phyloP scores from a whole-genome alignment of 2,329 filamentous ascomycete genomes.

The Dothideomycetidae sp. region DNA sequence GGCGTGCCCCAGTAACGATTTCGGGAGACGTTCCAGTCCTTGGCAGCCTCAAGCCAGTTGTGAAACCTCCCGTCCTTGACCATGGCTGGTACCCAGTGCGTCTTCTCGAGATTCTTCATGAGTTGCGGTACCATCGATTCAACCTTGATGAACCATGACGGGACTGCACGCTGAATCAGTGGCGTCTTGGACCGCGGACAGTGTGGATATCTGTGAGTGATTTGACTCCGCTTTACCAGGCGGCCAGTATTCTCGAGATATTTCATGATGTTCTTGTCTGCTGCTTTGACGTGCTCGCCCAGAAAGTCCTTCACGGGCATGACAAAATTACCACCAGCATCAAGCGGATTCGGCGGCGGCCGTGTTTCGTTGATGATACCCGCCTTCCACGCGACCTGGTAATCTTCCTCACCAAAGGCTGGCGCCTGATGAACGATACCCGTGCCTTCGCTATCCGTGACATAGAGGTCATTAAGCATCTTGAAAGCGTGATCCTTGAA shows the following conservation, averaged over 20 bases:
- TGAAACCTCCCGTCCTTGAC: slow-evolving; percentile 86
- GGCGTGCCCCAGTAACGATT: slow-evolving; percentile 95
- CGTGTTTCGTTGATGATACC: slow-evolving; percentile 66
- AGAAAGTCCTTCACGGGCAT: slow-evolving; percentile 63
- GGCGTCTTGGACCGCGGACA: slow-evolving; percentile 92
- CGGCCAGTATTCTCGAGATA: slow-evolving; percentile 63
- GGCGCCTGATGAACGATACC: slow-evolving; percentile 90
- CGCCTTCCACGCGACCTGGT: slow-evolving; percentile 60
- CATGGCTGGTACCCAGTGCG: slow-evolving; percentile 80
- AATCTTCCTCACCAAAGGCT: slow-evolving; percentile 93
- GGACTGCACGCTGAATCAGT: slow-evolving; percentile 80
- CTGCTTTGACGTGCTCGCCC: slow-evolving; percentile 79
- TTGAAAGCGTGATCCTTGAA: slow-evolving; percentile 76
- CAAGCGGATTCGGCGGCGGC: slow-evolving; percentile 79
- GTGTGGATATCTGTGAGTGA: slow-evolving; percentile 85
- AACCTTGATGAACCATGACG: slow-evolving; percentile 90
- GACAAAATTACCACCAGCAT: slow-evolving; percentile 69
- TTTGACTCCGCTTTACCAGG: slow-evolving; percentile 69
- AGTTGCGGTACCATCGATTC: slow-evolving; percentile 71
- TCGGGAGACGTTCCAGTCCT: slow-evolving; percentile 89
- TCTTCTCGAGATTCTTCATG: slow-evolving; percentile 77
- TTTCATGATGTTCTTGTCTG: slow-evolving; percentile 88
- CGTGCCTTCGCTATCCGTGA: slow-evolving; percentile 78
- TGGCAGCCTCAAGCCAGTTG: slow-evolving; percentile 81
- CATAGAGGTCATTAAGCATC: slow-evolving; percentile 71